phyloP scores from a whole-genome alignment of 2,329 filamentous ascomycete species.

The Sporothrix variecibatus region DNA sequence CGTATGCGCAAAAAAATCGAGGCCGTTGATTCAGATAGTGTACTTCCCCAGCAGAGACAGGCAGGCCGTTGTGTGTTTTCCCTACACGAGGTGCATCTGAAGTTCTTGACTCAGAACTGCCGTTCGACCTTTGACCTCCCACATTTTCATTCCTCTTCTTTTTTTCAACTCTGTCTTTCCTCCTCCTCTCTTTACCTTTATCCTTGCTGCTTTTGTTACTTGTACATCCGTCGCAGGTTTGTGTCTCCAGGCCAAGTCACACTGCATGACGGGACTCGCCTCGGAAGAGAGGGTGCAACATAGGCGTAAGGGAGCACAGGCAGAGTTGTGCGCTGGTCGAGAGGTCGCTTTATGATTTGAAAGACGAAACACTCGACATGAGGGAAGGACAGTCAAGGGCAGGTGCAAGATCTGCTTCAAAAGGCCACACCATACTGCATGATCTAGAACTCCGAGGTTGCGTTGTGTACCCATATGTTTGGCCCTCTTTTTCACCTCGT shows the following conservation, averaged over 20 bases:
- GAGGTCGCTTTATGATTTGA: neutral
- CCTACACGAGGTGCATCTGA: slow-evolving; percentile 16
- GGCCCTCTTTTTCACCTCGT: neutral
- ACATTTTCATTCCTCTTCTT: neutral
- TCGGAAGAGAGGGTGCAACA: slow-evolving; percentile 13
- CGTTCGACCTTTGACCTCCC: neutral
- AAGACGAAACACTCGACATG: neutral
- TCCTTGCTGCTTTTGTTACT: neutral
- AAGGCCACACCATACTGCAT: slow-evolving; percentile 28
- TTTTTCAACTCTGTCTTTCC: neutral
- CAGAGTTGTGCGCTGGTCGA: neutral
- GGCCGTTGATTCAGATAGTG: neutral
- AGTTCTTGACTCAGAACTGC: neutral
- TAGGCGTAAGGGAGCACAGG: neutral
- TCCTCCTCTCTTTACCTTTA: neutral
- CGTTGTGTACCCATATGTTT: slow-evolving; percentile 22
- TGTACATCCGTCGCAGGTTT: neutral
- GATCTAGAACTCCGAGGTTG: slow-evolving; percentile 29
- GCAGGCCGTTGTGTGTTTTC: slow-evolving; percentile 14
- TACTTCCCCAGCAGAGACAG: slow-evolving; percentile 22
- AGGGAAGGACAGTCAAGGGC: neutral
- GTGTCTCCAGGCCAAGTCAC: slow-evolving; percentile 1
- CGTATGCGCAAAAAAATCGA: neutral
- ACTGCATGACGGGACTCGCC: slow-evolving; percentile 17
- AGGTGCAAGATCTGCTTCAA: slow-evolving; percentile 31